phyloP scores from a whole-genome alignment of 1,284 basidiomycete genomes.

The Rhodotorula glutinis region DNA sequence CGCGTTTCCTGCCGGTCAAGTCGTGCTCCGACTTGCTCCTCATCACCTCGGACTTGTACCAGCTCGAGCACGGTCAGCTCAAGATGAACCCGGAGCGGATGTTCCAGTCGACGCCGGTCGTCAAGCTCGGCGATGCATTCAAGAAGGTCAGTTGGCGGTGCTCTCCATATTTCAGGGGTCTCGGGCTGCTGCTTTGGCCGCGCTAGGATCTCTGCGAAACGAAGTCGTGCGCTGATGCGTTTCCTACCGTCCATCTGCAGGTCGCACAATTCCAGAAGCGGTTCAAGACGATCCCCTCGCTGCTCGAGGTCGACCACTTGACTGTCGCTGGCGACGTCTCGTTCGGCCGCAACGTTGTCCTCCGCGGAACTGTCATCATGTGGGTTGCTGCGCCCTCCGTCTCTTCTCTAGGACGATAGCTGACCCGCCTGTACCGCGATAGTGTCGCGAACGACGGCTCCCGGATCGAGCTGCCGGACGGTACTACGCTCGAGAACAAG shows the following conservation, averaged over 20 bases:
- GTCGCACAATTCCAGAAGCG: conserved; percentile 88
- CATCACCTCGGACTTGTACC: conserved; percentile 97
- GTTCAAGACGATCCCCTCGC: conserved; percentile 94
- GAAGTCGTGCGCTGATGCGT: too few relatives aligned
- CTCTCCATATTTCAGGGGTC: too few relatives aligned
- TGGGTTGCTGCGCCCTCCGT: background rate
- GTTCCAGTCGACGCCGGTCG: conserved; percentile 91
- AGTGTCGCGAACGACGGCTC: conserved; percentile 84
- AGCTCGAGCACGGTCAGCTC: conserved; percentile 82
- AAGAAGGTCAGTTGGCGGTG: conserved; percentile 61
- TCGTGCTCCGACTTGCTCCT: conserved; percentile 66
- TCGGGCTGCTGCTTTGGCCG: too few relatives aligned
- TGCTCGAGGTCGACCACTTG: conserved; percentile 81
- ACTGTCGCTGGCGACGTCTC: conserved; percentile 92
- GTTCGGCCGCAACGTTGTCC: conserved; percentile 84
- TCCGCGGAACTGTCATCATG: conserved; percentile 51
- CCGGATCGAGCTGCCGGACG: conserved; percentile 92
- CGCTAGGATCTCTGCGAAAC: too few relatives aligned
- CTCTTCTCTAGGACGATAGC: conserved; percentile 44
- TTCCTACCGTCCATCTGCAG: background rate
- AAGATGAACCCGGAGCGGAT: conserved; percentile 77
- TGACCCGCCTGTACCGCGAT: background rate
- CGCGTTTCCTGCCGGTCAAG: conserved; percentile 89
- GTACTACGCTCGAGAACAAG: conserved; percentile 87
- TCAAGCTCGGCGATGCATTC: conserved; percentile 55